A percentile compares a stretch with the other conserved stretches of the same genome.
Evolutionary conservation across 2,329 filamentous ascomycete genomes (phyloP).

Genomic region (Scolecobasidium constrictum): DNA sequence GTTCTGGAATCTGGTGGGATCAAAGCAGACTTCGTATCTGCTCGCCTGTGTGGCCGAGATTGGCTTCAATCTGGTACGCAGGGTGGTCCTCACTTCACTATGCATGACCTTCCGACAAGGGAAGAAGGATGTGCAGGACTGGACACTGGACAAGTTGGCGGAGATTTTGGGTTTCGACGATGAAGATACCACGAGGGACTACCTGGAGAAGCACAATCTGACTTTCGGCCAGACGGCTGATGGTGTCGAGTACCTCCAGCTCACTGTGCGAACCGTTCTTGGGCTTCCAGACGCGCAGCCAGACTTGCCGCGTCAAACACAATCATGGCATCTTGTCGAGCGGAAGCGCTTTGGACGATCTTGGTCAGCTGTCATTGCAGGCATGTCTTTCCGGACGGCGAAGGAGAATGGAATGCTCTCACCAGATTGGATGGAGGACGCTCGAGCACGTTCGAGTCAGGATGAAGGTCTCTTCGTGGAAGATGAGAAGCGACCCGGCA

Average conservation of each 20-base stretch:
- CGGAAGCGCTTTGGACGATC: constrained; percentile 44
- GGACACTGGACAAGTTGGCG: constrained; percentile 43
- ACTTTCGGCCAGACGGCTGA: constrained; percentile 34
- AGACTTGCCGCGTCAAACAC: constrained; percentile 35
- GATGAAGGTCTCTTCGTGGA: constrained; percentile 19
- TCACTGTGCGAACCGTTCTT: constrained; percentile 34
- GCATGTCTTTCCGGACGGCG: constrained; percentile 42
- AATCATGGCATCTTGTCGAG: constrained; percentile 45
- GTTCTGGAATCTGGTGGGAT: constrained; percentile 48
- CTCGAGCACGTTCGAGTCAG: constrained; percentile 19
- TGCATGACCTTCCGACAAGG: constrained; percentile 44
- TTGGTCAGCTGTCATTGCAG: constrained; percentile 46
- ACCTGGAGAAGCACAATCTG: constrained; percentile 40
- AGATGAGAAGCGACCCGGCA: constrained; percentile 14
- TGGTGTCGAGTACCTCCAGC: constrained; percentile 39
- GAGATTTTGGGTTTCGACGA: constrained; percentile 45
- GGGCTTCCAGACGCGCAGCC: constrained; percentile 18
- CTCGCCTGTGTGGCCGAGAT: constrained; percentile 55
- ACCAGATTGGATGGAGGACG: constrained; percentile 17
- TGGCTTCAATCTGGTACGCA: constrained; percentile 48
- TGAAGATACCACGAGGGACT: constrained; percentile 40
- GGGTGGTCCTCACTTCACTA: constrained; percentile 43
- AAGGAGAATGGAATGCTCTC: constrained; percentile 38
- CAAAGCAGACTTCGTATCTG: constrained; percentile 45
- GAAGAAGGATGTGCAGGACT: constrained; percentile 42